A percentile compares a stretch with the other conserved stretches of the same genome.
Evolutionary conservation across 345 rosid species (phyloP).

Genomic region (Eucalyptus tenuipes): DNA sequence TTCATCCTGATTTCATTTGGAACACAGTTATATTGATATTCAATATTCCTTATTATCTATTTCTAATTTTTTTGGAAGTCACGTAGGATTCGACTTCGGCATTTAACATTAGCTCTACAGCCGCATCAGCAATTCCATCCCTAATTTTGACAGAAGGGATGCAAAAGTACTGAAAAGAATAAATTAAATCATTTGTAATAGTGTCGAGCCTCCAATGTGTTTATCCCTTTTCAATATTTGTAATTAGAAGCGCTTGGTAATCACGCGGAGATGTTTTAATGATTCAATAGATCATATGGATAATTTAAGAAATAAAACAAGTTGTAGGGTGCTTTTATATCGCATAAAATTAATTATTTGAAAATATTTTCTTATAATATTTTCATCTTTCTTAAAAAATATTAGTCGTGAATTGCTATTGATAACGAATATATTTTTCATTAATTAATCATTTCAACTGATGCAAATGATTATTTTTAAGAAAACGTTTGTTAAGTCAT

Average conservation of each 20-base stretch:
- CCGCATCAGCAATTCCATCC: neutral
- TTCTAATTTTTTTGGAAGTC: neutral
- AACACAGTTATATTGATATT: neutral
- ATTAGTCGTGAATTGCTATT: too few species aligned
- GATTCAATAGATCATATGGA: too few species aligned
- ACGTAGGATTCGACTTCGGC: neutral
- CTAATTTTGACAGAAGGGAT: neutral
- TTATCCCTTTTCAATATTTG: neutral
- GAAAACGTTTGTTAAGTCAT: too few species aligned
- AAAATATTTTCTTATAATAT: too few species aligned
- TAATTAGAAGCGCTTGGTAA: neutral
- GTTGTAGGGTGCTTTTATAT: too few species aligned
- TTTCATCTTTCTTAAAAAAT: too few species aligned
- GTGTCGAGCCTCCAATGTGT: too few species aligned
- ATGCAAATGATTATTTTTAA: too few species aligned
- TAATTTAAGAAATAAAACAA: too few species aligned
- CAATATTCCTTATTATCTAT: neutral
- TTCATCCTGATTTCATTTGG: neutral
- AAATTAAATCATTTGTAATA: neutral
- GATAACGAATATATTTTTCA: too few species aligned
- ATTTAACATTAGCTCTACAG: neutral
- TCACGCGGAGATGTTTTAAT: neutral
- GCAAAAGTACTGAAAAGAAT: neutral
- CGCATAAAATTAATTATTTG: too few species aligned
- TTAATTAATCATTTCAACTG: too few species aligned